Conservation (phyloP, 306 rosid genomes). For the Acacia melanoxylon region DNA sequence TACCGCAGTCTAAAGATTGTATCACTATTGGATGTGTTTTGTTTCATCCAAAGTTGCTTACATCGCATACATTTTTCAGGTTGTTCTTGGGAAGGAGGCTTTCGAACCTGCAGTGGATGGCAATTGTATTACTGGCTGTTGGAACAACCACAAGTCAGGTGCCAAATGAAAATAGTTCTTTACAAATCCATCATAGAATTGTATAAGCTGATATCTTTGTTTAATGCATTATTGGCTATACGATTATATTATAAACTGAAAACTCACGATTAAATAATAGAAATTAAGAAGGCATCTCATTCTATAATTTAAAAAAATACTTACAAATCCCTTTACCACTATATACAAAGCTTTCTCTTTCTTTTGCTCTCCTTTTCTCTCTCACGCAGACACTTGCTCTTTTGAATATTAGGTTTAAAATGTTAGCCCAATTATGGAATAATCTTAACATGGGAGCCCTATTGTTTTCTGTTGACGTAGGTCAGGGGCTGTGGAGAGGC, state of each 20-base stretch:
- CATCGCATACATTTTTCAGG: slow-evolving; percentile 26
- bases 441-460: not conserved
- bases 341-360: not conserved
- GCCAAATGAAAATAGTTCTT: not conserved
- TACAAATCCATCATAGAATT: not conserved
- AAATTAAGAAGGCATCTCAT: not conserved
- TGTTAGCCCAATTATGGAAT: not conserved
- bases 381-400: not conserved
- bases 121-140: slow-evolving; percentile 62
- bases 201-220: not conserved
- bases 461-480: slow-evolving; percentile 30
- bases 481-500: slow-evolving; percentile 73
- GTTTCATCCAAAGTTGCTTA: not conserved
- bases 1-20: not conserved
- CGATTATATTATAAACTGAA: not conserved
- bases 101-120: slow-evolving; percentile 72
- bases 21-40: not conserved
- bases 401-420: not conserved
- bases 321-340: not conserved
- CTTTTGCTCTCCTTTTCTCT: not conserved
- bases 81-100: slow-evolving; percentile 58
- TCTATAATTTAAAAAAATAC: not conserved
- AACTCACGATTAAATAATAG: not conserved
- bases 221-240: not conserved
- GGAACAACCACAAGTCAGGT: slow-evolving; percentile 86